Base-by-base conservation (phyloP, 176 grass and related monocot genomes). In the Raddia distichophylla region DNA sequence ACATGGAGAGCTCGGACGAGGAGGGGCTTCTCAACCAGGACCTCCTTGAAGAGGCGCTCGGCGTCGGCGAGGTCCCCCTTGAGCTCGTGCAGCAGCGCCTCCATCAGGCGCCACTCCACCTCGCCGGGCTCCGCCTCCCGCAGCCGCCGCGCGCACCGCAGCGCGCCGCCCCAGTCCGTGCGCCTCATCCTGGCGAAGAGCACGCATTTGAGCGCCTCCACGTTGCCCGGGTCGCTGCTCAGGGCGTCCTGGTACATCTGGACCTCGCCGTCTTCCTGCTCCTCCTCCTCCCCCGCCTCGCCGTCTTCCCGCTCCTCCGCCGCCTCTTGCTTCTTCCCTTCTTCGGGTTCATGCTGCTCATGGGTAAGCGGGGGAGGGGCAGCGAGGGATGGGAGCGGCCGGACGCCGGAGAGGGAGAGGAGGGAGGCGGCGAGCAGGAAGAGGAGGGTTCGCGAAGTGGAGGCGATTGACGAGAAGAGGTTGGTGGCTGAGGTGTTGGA, bases 1-100 rank as follows among this genome's bases (percentile, higher is more conserved):
- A 98, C 95, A 91, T 95, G 95, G 59, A 95, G 90, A 85, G 95
- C 95, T 80, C 82, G 86, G 61, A 91, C 40, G 69, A 70, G 80
- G 54, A 94, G 90, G 6, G 96, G 96, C 75, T 82, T 78, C 68
- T 95, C 82, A 17, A 80, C 84, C 46, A 95, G 88, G 47, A 99
- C 82, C 69, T 95, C 86, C 76, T 32, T 89, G 86, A 91, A 95
- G 27, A 88, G 75, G 7, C 46, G 77, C 82, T 99, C 90, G 57
- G 96, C 96, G 42, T 88, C 63, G 62, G 22, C 75, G 63, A 95
- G 71, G 71, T 87, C 88, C 8, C 93, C 96, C 32, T 79, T 90
- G 37, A 83, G 76, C 79, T 98, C 96, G 87, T 93, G 80, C 77
- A 90, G 77, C 46, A 90, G 79, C 60, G 90, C 96, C 82, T 86